Evolutionary conservation across 2,329 filamentous ascomycete genomes (phyloP).

Genomic region (Huntiella savannae): DNA sequence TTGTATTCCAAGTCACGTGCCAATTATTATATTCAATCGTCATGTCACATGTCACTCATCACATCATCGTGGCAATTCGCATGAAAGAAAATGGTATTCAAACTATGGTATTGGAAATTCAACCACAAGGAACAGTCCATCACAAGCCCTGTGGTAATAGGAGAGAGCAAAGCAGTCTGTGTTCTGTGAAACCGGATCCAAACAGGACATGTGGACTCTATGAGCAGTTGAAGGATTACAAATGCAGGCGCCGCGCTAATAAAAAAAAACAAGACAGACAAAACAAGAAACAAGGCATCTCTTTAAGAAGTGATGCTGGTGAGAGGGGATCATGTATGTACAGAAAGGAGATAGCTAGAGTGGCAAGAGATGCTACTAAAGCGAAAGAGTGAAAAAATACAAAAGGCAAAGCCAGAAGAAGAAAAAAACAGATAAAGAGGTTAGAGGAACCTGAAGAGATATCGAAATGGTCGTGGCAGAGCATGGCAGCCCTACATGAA

Average conservation of each 20-base stretch:
- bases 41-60: neutral
- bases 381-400: constrained; percentile 1
- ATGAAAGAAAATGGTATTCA: too few relatives aligned
- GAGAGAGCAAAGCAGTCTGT: neutral
- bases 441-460: neutral
- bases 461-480: neutral
- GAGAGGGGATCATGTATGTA: constrained; percentile 3
- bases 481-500: neutral
- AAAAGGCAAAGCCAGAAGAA: neutral
- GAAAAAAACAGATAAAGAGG: neutral
- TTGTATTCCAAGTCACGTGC: neutral
- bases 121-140: too few relatives aligned
- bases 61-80: too few relatives aligned
- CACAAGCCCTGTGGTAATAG: neutral
- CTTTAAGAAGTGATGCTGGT: neutral
- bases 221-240: neutral
- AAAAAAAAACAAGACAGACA: neutral
- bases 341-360: neutral
- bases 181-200: neutral
- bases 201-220: neutral
- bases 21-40: neutral
- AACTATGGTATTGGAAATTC: too few relatives aligned
- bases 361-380: neutral
- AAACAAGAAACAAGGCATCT: neutral
- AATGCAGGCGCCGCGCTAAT: constrained; percentile 4